Conservation (phyloP, 192 early-diverging fungal species). For the Mortierella claussenii region DNA sequence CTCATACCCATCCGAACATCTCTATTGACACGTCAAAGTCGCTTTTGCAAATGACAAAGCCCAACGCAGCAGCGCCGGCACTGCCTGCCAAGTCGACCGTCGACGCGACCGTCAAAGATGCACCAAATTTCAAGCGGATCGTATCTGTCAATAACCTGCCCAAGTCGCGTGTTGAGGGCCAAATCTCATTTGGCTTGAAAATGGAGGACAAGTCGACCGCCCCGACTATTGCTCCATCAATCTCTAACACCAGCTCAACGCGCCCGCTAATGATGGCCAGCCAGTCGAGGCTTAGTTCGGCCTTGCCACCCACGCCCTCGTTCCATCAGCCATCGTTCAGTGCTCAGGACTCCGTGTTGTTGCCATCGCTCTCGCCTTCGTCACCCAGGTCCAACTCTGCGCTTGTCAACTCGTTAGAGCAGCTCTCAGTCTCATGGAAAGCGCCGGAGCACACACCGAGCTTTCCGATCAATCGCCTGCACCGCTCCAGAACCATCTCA, state of each 20-base stretch:
- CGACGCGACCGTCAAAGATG: too few species aligned
- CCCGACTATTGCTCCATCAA: background rate
- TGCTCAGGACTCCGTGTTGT: conserved; percentile 10
- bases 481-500: conserved; percentile 45
- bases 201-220: conserved; percentile 15
- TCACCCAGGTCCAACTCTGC: conserved; percentile 40
- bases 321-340: conserved; percentile 6
- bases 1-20: conserved; percentile 40
- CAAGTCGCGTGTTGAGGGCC: conserved; percentile 6
- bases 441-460: conserved; percentile 45
- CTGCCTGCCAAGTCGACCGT: background rate
- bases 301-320: conserved; percentile 33
- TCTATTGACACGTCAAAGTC: conserved; percentile 49
- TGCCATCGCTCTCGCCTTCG: conserved; percentile 42
- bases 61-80: background rate
- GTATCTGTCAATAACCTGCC: background rate
- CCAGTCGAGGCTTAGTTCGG: conserved; percentile 32
- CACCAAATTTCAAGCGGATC: conserved; percentile 16
- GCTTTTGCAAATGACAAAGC: conserved; percentile 14
- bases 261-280: conserved; percentile 47
- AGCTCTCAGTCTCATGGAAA: conserved; percentile 50
- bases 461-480: conserved; percentile 48
- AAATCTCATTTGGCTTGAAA: conserved; percentile 17
- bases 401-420: conserved; percentile 43
- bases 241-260: conserved; percentile 21